Base-by-base conservation (phyloP, 1,284 basidiomycete genomes). In the Pseudozyma hubeiensis region DNA sequence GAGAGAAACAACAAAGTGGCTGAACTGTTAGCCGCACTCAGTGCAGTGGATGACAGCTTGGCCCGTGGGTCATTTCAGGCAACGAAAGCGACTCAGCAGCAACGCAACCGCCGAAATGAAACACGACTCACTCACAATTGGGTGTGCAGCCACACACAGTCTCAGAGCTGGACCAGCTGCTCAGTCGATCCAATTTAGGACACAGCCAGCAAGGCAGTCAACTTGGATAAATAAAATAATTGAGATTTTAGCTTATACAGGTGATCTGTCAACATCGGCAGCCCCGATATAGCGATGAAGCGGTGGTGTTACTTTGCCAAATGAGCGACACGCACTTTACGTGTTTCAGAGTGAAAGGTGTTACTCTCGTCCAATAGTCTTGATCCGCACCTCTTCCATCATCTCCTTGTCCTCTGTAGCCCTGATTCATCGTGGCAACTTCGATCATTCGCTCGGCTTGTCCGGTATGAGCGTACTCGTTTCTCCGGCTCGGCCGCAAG, bases 401-500 rank as follows among this genome's bases (percentile, higher is more conserved):
- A 51, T 51, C 49, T 43, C 19, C 17, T 41, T 7, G 39, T 13
- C 11, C 13, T 41, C n/a, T 8, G 35, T 37, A 14, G 14, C 9
- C 8, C 35, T 37, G 35, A 10, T 14, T 31, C 16, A 43, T 33
- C 40, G 19, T 40, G 37, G 1, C 2, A 24, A 4, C 24, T 24
- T 24, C 24, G 24, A 4, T 24, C 24, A 24, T 24, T 24, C 24
- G 24, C 24, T 24, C 24, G 4, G 11, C 3, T 29, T 4, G 19
- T 16, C 5, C 29, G 34, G 11, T 39, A 68, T 68, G 66, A 44
- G 59, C 29, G 45, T 46, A 4, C 50, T 53, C 30, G 49, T 57
- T 31, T 56, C 61, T 14, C 61, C 67, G 7, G 46, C 35, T 5
- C 30, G 56, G 29, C 51, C 67, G 31, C 57, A 58, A 40, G 31